Percentiles rank a stretch among this genome's conserved stretches.
These are phyloP conservation scores for Cucurbitaria berberidis DNA, from an alignment of 2,329 filamentous ascomycete genomes.

Conservation along the genomic window DNA sequence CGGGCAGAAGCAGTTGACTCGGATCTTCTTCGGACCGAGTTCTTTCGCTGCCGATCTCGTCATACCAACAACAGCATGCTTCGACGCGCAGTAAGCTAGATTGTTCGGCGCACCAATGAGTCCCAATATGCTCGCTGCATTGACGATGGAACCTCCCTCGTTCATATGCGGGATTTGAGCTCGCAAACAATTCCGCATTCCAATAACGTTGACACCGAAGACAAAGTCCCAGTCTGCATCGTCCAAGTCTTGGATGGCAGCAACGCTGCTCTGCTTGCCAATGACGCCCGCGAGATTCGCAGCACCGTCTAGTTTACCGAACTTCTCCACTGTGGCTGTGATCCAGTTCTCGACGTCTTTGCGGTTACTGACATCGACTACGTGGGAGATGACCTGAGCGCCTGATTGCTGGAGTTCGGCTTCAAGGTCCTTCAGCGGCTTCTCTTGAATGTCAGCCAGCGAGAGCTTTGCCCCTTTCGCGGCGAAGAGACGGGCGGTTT, in stretches of 20 bases:
- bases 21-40: constrained; percentile 42
- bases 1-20: constrained; percentile 47
- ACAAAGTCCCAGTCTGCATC: constrained; percentile 50
- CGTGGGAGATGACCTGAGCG: constrained; percentile 42
- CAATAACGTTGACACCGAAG: constrained; percentile 48
- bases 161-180: constrained; percentile 52
- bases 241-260: constrained; percentile 36
- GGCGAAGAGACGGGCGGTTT: constrained; percentile 32
- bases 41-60: constrained; percentile 50
- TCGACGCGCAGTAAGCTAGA: constrained; percentile 48
- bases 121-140: constrained; percentile 60
- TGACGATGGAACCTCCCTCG: constrained; percentile 48
- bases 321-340: constrained; percentile 52
- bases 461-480: constrained; percentile 40
- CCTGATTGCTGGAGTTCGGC: constrained; percentile 24
- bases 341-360: constrained; percentile 61
- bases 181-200: constrained; percentile 48
- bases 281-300: constrained; percentile 56
- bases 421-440: constrained; percentile 28
- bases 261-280: constrained; percentile 33
- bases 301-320: constrained; percentile 53
- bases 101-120: constrained; percentile 50
- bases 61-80: constrained; percentile 52
- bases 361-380: constrained; percentile 58
- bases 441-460: constrained; percentile 40